Conservation (phyloP, 2,329 filamentous ascomycete species). For the Biscogniauxia marginata region DNA sequence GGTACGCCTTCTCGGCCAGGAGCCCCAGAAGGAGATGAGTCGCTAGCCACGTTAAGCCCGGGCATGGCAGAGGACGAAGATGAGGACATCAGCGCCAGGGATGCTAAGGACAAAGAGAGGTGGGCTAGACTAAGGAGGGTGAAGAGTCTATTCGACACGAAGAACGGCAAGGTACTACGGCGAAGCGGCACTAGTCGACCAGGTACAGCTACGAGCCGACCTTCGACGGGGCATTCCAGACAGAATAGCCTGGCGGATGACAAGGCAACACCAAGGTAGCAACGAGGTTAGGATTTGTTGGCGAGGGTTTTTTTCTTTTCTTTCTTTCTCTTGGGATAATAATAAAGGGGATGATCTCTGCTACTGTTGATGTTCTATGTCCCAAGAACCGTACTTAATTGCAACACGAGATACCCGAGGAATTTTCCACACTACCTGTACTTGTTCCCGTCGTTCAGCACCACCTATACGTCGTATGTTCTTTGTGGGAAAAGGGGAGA, state of each 20-base stretch:
- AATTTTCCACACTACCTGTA: too few relatives aligned
- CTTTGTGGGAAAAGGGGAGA: too few relatives aligned
- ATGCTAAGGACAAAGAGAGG: conserved; percentile 67
- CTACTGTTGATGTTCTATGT: too few relatives aligned
- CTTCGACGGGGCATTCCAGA: conserved; percentile 26
- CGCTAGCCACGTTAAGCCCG: conserved; percentile 16
- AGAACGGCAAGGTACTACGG: conserved; percentile 54
- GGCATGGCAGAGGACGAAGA: conserved; percentile 43
- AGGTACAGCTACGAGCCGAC: conserved; percentile 34
- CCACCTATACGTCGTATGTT: too few relatives aligned
- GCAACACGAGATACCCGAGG: too few relatives aligned
- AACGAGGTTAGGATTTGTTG: background rate
- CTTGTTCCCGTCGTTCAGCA: too few relatives aligned
- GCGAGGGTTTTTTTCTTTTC: background rate
- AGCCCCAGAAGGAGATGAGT: conserved; percentile 18
- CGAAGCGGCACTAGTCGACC: conserved; percentile 40
- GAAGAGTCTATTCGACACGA: conserved; percentile 69
- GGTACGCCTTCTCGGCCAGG: conserved; percentile 22
- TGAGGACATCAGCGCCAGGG: conserved; percentile 45
- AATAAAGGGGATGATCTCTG: too few relatives aligned
- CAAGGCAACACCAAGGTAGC: conserved; percentile 18
- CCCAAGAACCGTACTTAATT: too few relatives aligned
- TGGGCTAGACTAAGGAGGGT: conserved; percentile 71
- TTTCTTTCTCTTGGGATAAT: background rate
- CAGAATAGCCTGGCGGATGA: conserved; percentile 21